Conservation (phyloP, 305 asterid genomes). For the Fraxinus dipetala region DNA sequence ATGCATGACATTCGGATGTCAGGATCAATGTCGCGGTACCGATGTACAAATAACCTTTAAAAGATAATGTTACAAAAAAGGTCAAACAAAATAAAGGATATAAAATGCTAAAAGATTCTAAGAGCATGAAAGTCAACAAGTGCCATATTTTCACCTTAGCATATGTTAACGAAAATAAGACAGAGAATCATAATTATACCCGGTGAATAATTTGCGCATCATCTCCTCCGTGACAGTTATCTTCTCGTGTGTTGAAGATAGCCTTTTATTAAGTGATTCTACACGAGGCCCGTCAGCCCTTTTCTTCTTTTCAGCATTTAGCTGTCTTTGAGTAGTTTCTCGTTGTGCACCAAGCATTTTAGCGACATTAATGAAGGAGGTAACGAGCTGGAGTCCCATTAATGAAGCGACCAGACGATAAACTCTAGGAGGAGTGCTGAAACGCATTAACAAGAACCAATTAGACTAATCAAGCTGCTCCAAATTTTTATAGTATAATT, state of each 20-base stretch:
- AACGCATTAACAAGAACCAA: slow-evolving; percentile 29
- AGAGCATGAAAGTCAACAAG: background rate
- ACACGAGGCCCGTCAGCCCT: slow-evolving; percentile 71
- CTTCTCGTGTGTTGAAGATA: slow-evolving; percentile 75
- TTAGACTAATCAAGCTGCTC: slow-evolving; percentile 25
- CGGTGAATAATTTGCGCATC: slow-evolving; percentile 89
- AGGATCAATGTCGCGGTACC: slow-evolving; percentile 91
- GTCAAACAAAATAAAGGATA: slow-evolving; percentile 15
- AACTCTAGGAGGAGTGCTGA: slow-evolving; percentile 95
- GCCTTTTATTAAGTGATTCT: slow-evolving; percentile 81
- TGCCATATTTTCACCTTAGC: slow-evolving; percentile 1
- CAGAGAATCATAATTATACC: slow-evolving; percentile 52
- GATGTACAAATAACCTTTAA: slow-evolving; percentile 88
- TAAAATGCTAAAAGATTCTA: slow-evolving; percentile 4
- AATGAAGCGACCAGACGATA: slow-evolving; percentile 89
- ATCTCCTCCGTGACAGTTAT: slow-evolving; percentile 81
- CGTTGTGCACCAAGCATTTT: slow-evolving; percentile 83
- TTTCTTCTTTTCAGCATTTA: slow-evolving; percentile 92
- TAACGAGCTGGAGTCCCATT: slow-evolving; percentile 95
- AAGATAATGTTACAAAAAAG: slow-evolving; percentile 20
- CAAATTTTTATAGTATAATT: slow-evolving; percentile 4
- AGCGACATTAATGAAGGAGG: slow-evolving; percentile 89
- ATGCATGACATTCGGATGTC: slow-evolving; percentile 89
- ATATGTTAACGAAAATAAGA: slow-evolving; percentile 9
- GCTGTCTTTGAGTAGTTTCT: slow-evolving; percentile 91